Evolutionary conservation across 441 rosid genomes (phyloP).

Genomic region (Brassica balearica): DNA sequence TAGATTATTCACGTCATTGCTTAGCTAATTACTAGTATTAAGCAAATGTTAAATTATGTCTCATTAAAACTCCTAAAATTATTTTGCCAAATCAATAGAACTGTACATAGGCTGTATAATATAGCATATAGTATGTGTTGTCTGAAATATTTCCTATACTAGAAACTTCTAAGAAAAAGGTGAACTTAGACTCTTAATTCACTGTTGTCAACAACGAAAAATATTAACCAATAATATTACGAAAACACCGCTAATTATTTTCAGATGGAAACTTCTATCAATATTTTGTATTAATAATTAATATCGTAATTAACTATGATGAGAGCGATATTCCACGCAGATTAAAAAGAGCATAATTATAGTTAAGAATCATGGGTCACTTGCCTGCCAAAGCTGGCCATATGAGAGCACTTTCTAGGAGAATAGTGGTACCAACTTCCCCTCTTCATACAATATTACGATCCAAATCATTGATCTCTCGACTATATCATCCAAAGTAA

Average conservation of each 20-base stretch:
- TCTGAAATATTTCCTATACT: background rate
- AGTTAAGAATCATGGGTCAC: conserved; percentile 25
- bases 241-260: background rate
- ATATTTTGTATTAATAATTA: background rate
- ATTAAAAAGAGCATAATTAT: conserved; percentile 5
- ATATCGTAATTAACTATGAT: background rate
- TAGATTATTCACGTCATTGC: conserved; percentile 18
- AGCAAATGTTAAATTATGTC: background rate
- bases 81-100: background rate
- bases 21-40: conserved; percentile 20
- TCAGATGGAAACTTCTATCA: conserved; percentile 25
- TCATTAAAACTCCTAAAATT: background rate
- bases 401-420: conserved; percentile 37
- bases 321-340: conserved; percentile 5
- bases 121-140: background rate
- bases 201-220: background rate
- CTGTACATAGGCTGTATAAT: background rate
- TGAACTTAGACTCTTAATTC: background rate
- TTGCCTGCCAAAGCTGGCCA: conserved; percentile 40
- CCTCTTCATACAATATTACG: conserved; percentile 28
- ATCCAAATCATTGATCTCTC: conserved; percentile 34
- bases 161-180: background rate
- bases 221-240: background rate
- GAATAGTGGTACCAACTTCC: conserved; percentile 41
- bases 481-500: background rate